Conservation (phyloP, 306 rosid genomes). For the Quercus cerris region DNA sequence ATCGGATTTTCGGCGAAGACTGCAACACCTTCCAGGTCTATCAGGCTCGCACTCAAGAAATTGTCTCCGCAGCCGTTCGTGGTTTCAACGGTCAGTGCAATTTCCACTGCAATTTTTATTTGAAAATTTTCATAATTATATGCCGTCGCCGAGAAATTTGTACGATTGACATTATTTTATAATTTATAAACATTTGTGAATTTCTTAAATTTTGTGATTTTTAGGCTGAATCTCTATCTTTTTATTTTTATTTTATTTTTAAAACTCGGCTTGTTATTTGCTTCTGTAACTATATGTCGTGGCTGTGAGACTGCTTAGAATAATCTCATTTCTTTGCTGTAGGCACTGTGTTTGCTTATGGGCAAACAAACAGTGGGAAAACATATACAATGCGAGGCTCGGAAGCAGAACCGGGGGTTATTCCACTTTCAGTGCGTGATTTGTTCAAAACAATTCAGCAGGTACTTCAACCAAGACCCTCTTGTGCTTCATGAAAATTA, state of each 20-base stretch:
- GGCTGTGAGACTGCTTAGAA: too few species aligned
- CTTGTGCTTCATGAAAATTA: neutral
- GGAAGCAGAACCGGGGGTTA: conserved; percentile 70
- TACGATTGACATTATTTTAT: neutral
- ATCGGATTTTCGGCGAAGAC: conserved; percentile 58
- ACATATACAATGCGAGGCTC: conserved; percentile 92
- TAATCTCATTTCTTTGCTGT: neutral
- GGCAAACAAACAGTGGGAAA: conserved; percentile 96
- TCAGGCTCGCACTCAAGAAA: conserved; percentile 66
- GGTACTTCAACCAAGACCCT: conserved; percentile 25
- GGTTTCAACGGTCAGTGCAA: conserved; percentile 77
- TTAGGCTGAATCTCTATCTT: too few species aligned
- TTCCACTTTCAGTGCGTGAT: conserved; percentile 78
- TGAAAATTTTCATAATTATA: too few species aligned
- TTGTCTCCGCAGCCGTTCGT: conserved; percentile 76
- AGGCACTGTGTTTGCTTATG: conserved; percentile 97
- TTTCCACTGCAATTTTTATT: neutral
- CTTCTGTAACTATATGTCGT: too few species aligned
- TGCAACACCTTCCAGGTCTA: conserved; percentile 59
- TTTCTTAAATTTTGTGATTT: too few species aligned
- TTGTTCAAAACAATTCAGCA: conserved; percentile 62
- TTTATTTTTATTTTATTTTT: too few species aligned
- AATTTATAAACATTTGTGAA: neutral
- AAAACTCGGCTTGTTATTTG: too few species aligned
- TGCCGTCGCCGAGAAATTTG: too few species aligned